Base-by-base conservation (phyloP, 768 basidiomycete genomes). In the Russula brevipes region DNA sequence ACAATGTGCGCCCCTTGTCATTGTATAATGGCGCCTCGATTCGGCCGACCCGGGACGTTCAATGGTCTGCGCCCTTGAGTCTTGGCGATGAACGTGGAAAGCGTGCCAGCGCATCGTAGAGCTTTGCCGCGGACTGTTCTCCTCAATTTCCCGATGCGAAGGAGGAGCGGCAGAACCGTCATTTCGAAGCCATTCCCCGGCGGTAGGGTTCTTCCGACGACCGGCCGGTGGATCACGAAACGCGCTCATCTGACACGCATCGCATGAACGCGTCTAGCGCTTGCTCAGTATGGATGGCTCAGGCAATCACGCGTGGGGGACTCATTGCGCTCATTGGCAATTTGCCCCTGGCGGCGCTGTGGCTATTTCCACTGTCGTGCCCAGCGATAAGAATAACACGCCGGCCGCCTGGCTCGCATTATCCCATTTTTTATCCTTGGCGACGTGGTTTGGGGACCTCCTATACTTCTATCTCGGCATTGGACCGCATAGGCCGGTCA, bases 161-260 rank as follows among this genome's bases (percentile, higher is more conserved):
- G 38, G 51, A 53, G 38, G 58, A 36, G 57, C 39, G 52, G 31
- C 33, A 39, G 31, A 49, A 52, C 12, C n/a, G 42, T 38, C 47
- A 30, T 42, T 19, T 36, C 42, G 42, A 36, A 53, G 19, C 30
- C 14, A 41, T 30, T 38, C 10, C 19, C 45, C 36, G 36, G 52
- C 46, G 16, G 45, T 46, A 19, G 16, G 4, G 16, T 63, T 46
- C 33, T 53, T 52, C 61, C 61, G 61, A 62, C 14, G 62, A 59
- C 51, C 39, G 53, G 39, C 54, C 47, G 42, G 3, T 36, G 35
- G 39, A 60, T 58, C 59, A 54, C 53, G 38, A 33, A 53, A 64
- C 58, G 63, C 63, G 63, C 63, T 64, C 63, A 64, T 60, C 58
- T 64, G 63, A 64, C 47, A 10, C 46, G 19, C 41, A 36, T 44